Evolutionary conservation across 148 eudicot species (phyloP).

Genomic region (Nepenthes mirabilis): DNA sequence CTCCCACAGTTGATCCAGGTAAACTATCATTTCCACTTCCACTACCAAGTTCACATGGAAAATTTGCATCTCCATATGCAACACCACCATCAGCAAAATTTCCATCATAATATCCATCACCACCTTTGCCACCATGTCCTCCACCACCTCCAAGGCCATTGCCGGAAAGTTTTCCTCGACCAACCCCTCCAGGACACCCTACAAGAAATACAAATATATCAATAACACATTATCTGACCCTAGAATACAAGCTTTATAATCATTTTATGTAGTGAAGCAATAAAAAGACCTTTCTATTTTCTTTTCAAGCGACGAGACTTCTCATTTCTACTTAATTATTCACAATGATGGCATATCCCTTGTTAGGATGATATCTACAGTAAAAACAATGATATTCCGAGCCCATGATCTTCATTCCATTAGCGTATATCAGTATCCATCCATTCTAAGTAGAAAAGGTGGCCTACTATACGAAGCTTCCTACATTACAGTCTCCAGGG

Average conservation of each 20-base stretch:
- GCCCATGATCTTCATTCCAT: background rate
- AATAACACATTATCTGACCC: background rate
- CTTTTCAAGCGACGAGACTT: too few relatives aligned
- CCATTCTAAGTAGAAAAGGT: background rate
- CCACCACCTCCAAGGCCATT: constrained; percentile 85
- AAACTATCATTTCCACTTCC: constrained; percentile 82
- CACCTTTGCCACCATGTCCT: constrained; percentile 95
- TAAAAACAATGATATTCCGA: too few relatives aligned
- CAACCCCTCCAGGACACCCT: constrained; percentile 79
- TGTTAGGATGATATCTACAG: too few relatives aligned
- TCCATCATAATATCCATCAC: constrained; percentile 66
- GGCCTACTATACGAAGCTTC: background rate
- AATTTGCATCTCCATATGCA: constrained; percentile 65
- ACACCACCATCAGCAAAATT: constrained; percentile 49
- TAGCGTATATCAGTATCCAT: background rate
- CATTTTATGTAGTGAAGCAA: background rate
- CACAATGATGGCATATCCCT: too few relatives aligned
- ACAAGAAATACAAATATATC: constrained; percentile 7
- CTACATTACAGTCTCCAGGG: too few relatives aligned
- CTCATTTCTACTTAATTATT: too few relatives aligned
- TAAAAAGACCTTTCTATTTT: background rate
- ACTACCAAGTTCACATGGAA: constrained; percentile 97
- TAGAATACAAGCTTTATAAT: background rate
- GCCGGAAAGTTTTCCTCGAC: constrained; percentile 63
- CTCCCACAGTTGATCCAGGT: constrained; percentile 73